phyloP scores from a whole-genome alignment of 192 early-diverging fungal species.

The Chytriomyces confervae region DNA sequence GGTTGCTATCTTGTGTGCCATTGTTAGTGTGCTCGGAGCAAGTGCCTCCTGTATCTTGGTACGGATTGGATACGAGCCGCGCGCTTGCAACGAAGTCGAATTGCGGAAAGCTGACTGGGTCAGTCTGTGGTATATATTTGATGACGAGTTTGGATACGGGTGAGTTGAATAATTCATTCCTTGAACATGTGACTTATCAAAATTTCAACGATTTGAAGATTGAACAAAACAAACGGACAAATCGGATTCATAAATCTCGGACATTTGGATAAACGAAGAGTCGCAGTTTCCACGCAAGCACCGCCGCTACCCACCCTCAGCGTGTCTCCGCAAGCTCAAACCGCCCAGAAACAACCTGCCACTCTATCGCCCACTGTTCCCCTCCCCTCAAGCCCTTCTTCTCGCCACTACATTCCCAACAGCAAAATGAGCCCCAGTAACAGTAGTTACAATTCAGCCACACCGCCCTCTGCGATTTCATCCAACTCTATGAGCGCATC shows the following conservation, averaged over 20 bases:
- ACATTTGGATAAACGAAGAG: constrained; percentile 31
- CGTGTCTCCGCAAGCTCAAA: neutral
- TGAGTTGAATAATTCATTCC: constrained; percentile 1
- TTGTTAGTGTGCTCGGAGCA: constrained; percentile 4
- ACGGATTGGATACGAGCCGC: constrained; percentile 30
- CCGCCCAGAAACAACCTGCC: neutral
- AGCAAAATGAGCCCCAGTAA: neutral
- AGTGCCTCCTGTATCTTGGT: constrained; percentile 17
- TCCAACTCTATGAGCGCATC: neutral
- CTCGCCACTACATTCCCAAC: neutral
- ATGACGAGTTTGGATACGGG: constrained; percentile 38
- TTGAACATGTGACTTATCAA: neutral
- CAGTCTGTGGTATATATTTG: constrained; percentile 27
- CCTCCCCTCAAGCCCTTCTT: neutral
- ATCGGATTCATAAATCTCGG: constrained; percentile 34
- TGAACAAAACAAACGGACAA: constrained; percentile 22
- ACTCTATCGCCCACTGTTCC: neutral
- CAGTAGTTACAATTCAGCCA: neutral
- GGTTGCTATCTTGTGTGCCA: constrained; percentile 5
- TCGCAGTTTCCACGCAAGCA: constrained; percentile 17
- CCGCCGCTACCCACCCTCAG: constrained; percentile 25
- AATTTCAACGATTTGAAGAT: neutral
- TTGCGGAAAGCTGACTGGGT: constrained; percentile 25
- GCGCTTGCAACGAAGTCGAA: constrained; percentile 37
- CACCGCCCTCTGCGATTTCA: neutral